Base-by-base conservation (phyloP, 2,329 filamentous ascomycete genomes). In the Fusarium pininemorale region DNA sequence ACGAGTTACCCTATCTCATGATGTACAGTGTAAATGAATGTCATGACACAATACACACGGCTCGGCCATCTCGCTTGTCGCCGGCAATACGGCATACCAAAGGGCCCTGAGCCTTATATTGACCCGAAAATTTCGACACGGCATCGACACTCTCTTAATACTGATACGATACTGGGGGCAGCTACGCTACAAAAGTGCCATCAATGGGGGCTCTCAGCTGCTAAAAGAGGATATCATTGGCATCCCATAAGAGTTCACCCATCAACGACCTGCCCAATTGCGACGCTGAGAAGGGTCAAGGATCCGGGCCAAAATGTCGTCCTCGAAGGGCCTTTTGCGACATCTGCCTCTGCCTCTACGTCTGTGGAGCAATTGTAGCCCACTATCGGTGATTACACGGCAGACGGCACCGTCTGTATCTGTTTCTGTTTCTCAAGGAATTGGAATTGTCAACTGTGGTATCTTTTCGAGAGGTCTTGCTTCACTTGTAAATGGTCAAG, bases 161-260 rank as follows among this genome's bases (percentile, higher is more conserved):
- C 30, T 54, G 63, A 63, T 50, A 66, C 67, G 47, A 55, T 55
- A 55, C 51, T 55, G 35, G 66, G 70, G 64, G 58, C 60, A 62
- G 58, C 72, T 77, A 73, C 77, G 58, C 73, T 77, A 74, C 77
- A 78, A 78, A 77, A 78, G 76, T 78, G 74, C 77, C 76, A 64
- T 67, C 53, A 51, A 78, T 75, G 75, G 75, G 59, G 71, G 59
- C 51, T 68, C 65, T 47, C 62, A 67, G 55, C 58, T 69, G 60
- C 50, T 69, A 70, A 67, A 61, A 73, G 48, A 73, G 59, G 57
- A 70, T 54, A 63, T 41, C n/a, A 70, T 53, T 57, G n/a, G 47
- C 47, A 72, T 32, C 56, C 68, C 60, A 70, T 63, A 58, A 66
- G 50, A 76, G 32, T 50, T 44, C n/a, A 24, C 47, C 56, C 41